Base-by-base conservation (phyloP, 129 eudicot species). In the Gnaphalium uliginosum region DNA sequence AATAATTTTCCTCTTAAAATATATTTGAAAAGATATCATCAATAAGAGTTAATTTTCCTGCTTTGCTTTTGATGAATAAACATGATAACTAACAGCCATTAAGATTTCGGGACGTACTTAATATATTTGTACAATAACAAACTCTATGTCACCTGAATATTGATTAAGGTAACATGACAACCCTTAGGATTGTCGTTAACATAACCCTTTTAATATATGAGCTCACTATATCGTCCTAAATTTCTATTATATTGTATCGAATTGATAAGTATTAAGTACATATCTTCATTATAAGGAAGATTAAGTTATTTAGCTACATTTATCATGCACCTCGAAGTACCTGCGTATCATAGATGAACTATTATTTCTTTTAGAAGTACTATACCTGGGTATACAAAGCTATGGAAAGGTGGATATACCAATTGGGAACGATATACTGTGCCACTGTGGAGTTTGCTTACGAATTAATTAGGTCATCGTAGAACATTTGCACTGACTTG, bases 351-450 rank as follows among this genome's bases (percentile, higher is more conserved):
- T 94, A 62, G 98, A 94, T 48, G 90, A 91, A 81, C 83, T 91
- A 73, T 91, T 96, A 43, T 94, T 94, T 88, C 97, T 97, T 72
- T 85, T 94, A 71, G 97, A 94, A 87, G 91, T 89, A n/a, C n/a
- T n/a, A n/a, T n/a, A 26, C 97, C 97, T 53, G 69, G 85, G 41
- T 94, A 84, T 81, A 96, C 99, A 54, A 87, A 90, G 41, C 80
- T 94, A 83, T 89, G 99, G 99, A 84, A 89, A 62, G 97, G 99
- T 17, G 80, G 94, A 77, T 94, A 94, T 72, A 72, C 96, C 76
- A 89, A 91, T 74, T 91, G 96, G 99, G 99, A 94, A 81, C 93
- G 99, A 10, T 91, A 91, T 78, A 94, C n/a, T n/a, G n/a, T n/a
- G n/a, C n/a, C 4, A 29, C 96, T 64, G 84, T 79, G 30, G 99